phyloP scores from a whole-genome alignment of 331 rosid species.

The Arachis monticola region DNA sequence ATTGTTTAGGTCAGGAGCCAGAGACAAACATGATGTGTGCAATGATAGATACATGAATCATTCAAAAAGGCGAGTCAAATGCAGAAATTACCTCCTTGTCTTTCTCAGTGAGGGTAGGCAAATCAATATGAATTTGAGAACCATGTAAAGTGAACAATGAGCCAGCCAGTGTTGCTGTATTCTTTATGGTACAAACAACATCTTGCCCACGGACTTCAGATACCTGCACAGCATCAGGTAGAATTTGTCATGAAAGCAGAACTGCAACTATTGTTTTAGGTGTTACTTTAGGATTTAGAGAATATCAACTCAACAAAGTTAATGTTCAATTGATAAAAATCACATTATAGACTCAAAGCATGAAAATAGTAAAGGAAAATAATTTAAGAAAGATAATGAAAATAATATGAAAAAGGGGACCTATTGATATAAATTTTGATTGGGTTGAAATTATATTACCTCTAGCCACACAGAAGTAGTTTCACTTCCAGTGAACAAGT shows the following conservation, averaged over 20 bases:
- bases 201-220: conserved; percentile 78
- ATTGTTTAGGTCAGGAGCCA: background rate
- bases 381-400: conserved; percentile 17
- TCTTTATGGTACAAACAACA: conserved; percentile 83
- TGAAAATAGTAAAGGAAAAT: conserved; percentile 23
- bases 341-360: background rate
- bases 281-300: conserved; percentile 24
- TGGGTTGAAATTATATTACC: conserved; percentile 52
- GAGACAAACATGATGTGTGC: background rate
- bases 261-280: background rate
- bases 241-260: conserved; percentile 39
- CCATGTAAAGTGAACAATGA: conserved; percentile 93
- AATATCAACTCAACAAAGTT: conserved; percentile 30
- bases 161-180: conserved; percentile 91
- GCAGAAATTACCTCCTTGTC: conserved; percentile 75
- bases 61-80: conserved; percentile 13
- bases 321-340: conserved; percentile 4
- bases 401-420: conserved; percentile 8
- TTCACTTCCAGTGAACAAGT: conserved; percentile 99
- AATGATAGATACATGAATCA: conserved; percentile 6
- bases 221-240: conserved; percentile 61
- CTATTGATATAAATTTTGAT: conserved; percentile 15
- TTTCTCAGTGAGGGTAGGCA: conserved; percentile 89
- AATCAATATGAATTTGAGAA: conserved; percentile 81
- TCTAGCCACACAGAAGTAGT: conserved; percentile 99